phyloP scores from a whole-genome alignment of 371 early-diverging fungal species.

The Haplosporangium sp. region DNA sequence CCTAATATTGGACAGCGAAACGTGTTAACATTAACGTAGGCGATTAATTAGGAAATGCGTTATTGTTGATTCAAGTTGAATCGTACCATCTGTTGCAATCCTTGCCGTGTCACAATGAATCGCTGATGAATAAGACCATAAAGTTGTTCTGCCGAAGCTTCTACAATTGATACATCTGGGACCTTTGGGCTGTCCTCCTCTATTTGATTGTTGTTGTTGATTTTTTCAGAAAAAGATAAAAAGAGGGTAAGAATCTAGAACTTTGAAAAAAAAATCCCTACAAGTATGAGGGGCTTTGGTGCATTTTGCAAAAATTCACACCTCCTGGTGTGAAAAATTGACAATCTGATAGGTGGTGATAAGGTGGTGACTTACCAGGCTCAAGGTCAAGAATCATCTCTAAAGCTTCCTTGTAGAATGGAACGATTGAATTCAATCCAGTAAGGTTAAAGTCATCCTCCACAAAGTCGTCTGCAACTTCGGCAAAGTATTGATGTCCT shows the following conservation, averaged over 20 bases:
- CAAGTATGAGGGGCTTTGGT: too few relatives aligned
- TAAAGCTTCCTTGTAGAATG: conserved; percentile 84
- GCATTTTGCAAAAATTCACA: too few relatives aligned
- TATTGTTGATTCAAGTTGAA: neutral
- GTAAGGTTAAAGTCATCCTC: conserved; percentile 95
- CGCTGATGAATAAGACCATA: conserved; percentile 90
- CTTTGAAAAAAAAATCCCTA: too few relatives aligned
- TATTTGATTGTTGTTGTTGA: conserved; percentile 3
- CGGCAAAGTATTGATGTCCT: conserved; percentile 88
- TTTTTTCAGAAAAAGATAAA: neutral
- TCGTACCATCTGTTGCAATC: conserved; percentile 81
- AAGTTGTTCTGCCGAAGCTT: conserved; percentile 69
- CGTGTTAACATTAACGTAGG: too few relatives aligned
- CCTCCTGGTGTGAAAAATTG: neutral
- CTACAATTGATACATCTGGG: conserved; percentile 56
- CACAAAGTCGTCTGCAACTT: conserved; percentile 90
- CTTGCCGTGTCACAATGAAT: conserved; percentile 83
- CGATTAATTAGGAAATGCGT: too few relatives aligned
- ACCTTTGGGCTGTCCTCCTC: conserved; percentile 57
- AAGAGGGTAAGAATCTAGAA: conserved; percentile 3
- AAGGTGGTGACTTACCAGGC: conserved; percentile 58
- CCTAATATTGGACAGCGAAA: conserved; percentile 47
- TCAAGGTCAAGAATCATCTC: conserved; percentile 90
- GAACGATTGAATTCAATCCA: conserved; percentile 84
- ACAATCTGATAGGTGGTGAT: neutral